Evolutionary conservation across 1,139 yeast species (phyloP), one percentile per base, ranked within the genome.

Genomic region (Schizosaccharomyces versatilis): DNA sequence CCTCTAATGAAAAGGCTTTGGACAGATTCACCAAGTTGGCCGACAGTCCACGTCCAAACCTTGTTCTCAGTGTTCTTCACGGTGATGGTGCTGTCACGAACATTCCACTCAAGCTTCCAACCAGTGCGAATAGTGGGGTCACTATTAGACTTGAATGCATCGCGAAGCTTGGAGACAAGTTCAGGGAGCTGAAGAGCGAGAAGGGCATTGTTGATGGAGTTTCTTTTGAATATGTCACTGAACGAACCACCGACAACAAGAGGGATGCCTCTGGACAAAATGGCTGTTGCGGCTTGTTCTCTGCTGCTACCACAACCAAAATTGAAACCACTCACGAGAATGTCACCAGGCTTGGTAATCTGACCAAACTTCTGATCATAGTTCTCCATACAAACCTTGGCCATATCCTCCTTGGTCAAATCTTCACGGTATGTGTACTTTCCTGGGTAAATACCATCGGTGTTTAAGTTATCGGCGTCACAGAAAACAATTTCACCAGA

Each of bases 271-370:
- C 94, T 78, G 44, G 98, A 97, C 60, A 93, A 74, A 59, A 93
- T 83, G 51, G 94, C 88, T 38, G 98, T 90, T 44, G 98, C 98
- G 1, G 98, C 99, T 71, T 90, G 99, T 68, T 90, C 99, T 70
- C 98, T 80, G n/a, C 95, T 85, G 6, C 97, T 86, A 51, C 98
- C 98, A 17, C 97, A 88, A 62, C 98, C 99, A 66, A 90, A 90
- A 67, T 93, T 93, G 73, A 72, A 93, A 19, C 99, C 99, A 57
- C 90, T 79, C 54, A 90, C 77, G 57, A 90, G 78, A 61, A 90
- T 86, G 67, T 90, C 99, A 56, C 94, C 85, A 7, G 94, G 76
- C 60, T 79, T 73, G 47, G 94, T 84, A 72, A 85, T 86, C 53
- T 69, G 61, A 56, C 81, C 79, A 68, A 90, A 90, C 61, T 88